A percentile compares a stretch with the other conserved stretches of the same genome.
These are phyloP conservation scores for Plasmodium chabaudi DNA, from an alignment of 169 alveolate species.

Conservation along the genomic window DNA sequence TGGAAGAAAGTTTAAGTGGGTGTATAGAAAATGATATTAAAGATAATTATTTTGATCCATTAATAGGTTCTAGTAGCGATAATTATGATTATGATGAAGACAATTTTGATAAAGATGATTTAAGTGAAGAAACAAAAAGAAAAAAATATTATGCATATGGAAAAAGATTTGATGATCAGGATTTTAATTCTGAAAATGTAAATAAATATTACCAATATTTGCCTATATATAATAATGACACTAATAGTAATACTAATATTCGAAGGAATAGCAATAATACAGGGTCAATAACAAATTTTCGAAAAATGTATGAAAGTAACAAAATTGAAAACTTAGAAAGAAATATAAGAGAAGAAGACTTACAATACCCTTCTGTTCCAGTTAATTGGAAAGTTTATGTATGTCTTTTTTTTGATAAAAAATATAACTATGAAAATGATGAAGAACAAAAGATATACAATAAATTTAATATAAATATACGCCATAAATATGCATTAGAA, in stretches of 20 bases:
- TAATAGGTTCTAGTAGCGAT: slow-evolving; percentile 26
- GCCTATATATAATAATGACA: slow-evolving; percentile 16
- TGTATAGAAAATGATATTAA: slow-evolving; percentile 57
- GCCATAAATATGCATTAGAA: slow-evolving; percentile 62
- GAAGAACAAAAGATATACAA: slow-evolving; percentile 31
- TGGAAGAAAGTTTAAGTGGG: slow-evolving; percentile 52
- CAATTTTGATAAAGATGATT: slow-evolving; percentile 36
- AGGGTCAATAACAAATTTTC: slow-evolving; percentile 11
- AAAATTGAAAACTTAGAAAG: slow-evolving; percentile 75
- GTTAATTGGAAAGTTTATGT: slow-evolving; percentile 77
- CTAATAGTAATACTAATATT: not conserved
- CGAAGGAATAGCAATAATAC: slow-evolving; percentile 2
- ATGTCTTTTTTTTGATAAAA: slow-evolving; percentile 64
- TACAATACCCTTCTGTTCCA: slow-evolving; percentile 78
- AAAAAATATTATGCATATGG: slow-evolving; percentile 59
- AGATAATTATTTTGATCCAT: slow-evolving; percentile 36
- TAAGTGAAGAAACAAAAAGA: slow-evolving; percentile 71
- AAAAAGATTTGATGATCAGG: slow-evolving; percentile 19
- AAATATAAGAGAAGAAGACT: slow-evolving; percentile 77
- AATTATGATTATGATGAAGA: slow-evolving; percentile 48
- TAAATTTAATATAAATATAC: slow-evolving; percentile 60
- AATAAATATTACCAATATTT: slow-evolving; percentile 42
- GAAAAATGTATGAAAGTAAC: slow-evolving; percentile 34
- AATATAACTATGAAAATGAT: slow-evolving; percentile 48
- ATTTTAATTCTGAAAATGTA: slow-evolving; percentile 33